Base-by-base conservation (phyloP, 106 monocot genomes). In the Amphibolis antarctica region DNA sequence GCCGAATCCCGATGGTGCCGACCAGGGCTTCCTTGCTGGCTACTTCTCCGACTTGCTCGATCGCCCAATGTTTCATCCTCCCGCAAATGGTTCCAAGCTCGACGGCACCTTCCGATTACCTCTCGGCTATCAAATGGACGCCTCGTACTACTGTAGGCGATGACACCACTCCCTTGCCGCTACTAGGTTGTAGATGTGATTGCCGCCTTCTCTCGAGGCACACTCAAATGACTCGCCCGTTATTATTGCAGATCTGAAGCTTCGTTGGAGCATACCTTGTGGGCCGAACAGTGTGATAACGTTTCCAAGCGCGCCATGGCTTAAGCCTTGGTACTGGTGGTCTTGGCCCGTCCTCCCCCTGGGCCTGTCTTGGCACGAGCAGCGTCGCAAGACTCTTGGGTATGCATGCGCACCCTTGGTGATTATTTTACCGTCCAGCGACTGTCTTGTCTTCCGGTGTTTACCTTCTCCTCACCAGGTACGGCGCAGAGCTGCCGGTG, bases 261-360 rank as follows among this genome's bases (percentile, higher is more conserved):
- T 92, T 56, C 70, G 74, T 25, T 92, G 92, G 92, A 85, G 74
- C 56, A 78, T 92, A 60, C 92, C 92, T 25, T 92, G 92, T 64
- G 92, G 92, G 28, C 92, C 92, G 26, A 92, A 92, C 70, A 92
- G 92, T 66, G 85, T 92, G 11, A 82, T 92, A 62, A 92, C 92
- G 22, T 92, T 92, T 65, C 92, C 92, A 10, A 92, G 92, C 59
- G 88, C 81, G 1, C 88, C 88, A n/a, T 85, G 75, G 82, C 73
- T 88, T 27, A 92, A 92, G 66, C 92, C 88, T 47, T 92, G 92
- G 92, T 92, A 92, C 48, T 88, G 88, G 88, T 92, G 92, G 88
- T 84, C 92, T 9, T 92, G 92, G 88, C 92, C 92, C 4, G 82
- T 88, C 26, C 69, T 92, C 5, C 92, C 92, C 22, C 68, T 92